Evolutionary conservation across 768 basidiomycete species (phyloP).

Genomic region (Lyophyllum atratum): DNA sequence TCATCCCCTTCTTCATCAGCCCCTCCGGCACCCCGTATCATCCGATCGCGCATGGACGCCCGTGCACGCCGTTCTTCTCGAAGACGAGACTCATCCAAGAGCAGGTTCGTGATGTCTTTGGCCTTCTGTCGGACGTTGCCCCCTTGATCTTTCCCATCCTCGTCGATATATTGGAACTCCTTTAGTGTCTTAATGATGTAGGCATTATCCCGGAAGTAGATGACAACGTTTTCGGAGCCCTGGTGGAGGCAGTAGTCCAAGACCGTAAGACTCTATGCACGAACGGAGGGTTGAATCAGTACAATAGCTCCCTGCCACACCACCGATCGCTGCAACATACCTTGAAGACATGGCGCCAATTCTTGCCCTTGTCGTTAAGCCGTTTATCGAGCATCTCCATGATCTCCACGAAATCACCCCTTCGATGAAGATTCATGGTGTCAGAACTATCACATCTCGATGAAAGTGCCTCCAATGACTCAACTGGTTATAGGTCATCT

Average conservation of each 20-base stretch:
- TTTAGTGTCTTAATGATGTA: constrained; percentile 99
- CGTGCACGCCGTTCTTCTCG: constrained; percentile 82
- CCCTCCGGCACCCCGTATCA: constrained; percentile 65
- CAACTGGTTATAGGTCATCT: constrained; percentile 95
- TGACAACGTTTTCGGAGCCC: constrained; percentile 97
- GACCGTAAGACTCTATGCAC: constrained; percentile 76
- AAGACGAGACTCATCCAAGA: constrained; percentile 83
- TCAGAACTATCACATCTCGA: constrained; percentile 1
- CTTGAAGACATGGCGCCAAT: constrained; percentile 99
- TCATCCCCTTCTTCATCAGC: constrained; percentile 45
- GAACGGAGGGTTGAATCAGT: background rate
- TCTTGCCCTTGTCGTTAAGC: constrained; percentile 98
- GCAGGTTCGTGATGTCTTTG: constrained; percentile 95
- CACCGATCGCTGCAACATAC: constrained; percentile 32
- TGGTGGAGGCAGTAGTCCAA: constrained; percentile 96
- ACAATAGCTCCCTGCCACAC: background rate
- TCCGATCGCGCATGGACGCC: constrained; percentile 92
- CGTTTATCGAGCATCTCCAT: constrained; percentile 99
- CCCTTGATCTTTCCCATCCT: constrained; percentile 95
- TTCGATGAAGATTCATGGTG: constrained; percentile 17
- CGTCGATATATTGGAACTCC: constrained; percentile 97
- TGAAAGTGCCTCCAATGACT: constrained; percentile 29
- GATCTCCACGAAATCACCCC: constrained; percentile 97
- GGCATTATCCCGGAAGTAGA: constrained; percentile 96
- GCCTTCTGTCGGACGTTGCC: constrained; percentile 98